phyloP scores from a whole-genome alignment of 202 grass and related monocot genomes.

The Brachypodium distachyon region DNA sequence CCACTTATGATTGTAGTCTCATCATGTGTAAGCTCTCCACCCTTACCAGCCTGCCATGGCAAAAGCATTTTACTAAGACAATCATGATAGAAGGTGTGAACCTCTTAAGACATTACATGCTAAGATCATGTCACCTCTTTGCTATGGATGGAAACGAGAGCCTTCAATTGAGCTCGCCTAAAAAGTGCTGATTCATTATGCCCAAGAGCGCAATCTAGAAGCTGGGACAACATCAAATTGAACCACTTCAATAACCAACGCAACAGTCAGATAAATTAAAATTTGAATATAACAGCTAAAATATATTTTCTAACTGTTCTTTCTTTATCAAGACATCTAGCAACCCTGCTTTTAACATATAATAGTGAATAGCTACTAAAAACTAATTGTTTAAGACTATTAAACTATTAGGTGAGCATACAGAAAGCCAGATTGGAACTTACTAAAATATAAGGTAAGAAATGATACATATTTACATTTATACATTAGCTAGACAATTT shows the following conservation, averaged over 20 bases:
- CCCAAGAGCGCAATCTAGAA: conserved; percentile 94
- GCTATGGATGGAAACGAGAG: conserved; percentile 93
- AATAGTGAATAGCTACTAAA: not conserved
- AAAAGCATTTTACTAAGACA: conserved; percentile 21
- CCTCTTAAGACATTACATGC: not conserved
- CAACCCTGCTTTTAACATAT: not conserved
- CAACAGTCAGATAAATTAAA: not conserved
- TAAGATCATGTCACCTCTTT: conserved; percentile 64
- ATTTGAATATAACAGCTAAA: not conserved
- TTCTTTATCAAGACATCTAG: not conserved
- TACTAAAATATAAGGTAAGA: not conserved
- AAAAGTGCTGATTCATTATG: conserved; percentile 99
- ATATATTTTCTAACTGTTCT: not conserved
- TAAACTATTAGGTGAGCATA: not conserved
- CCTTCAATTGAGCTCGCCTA: conserved; percentile 97
- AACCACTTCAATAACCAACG: conserved; percentile 19
- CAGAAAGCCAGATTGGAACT: not conserved
- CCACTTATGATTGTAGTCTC: conserved; percentile 99
- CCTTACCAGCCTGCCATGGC: conserved; percentile 81
- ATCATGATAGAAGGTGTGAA: not conserved
- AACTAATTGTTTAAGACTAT: not conserved
- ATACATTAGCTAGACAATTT: not conserved
- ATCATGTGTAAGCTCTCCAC: conserved; percentile 97
- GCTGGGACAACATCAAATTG: conserved; percentile 32
- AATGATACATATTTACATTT: not conserved